phyloP scores from a whole-genome alignment of 73 alveolate species.

The Stentor roeselii region DNA sequence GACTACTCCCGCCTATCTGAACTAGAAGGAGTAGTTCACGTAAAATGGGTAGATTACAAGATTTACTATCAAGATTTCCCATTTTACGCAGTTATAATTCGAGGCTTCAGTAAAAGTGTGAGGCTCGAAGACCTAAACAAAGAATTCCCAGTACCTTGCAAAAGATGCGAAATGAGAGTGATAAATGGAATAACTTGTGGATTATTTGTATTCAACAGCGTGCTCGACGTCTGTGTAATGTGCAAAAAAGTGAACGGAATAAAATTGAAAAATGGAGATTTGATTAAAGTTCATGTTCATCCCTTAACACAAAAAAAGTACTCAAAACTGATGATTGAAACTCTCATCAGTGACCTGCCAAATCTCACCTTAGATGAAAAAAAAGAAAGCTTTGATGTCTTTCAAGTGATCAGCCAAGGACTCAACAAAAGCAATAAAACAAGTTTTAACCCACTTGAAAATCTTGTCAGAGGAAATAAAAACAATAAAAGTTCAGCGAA shows the following conservation, averaged over 20 bases:
- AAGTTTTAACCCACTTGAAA: not conserved
- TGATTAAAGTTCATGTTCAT: not conserved
- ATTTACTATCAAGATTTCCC: not conserved
- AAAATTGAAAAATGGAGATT: not conserved
- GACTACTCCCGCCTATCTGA: not conserved
- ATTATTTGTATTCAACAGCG: not conserved
- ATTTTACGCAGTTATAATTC: not conserved
- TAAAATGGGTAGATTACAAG: conserved; percentile 5
- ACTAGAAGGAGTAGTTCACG: not conserved
- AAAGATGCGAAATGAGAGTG: not conserved
- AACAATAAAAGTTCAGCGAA: not conserved
- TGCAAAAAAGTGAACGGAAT: not conserved
- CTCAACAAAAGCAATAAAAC: no score
- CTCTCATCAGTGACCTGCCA: not conserved
- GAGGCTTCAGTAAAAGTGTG: not conserved
- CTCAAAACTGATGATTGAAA: not conserved
- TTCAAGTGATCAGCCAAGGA: not conserved
- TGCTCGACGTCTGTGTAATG: not conserved
- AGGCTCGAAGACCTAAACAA: not conserved
- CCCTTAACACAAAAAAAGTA: not conserved
- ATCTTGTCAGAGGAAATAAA: not conserved
- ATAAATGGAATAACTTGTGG: not conserved
- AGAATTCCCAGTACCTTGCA: not conserved
- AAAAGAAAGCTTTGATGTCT: not conserved
- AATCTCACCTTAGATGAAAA: not conserved